phyloP scores from a whole-genome alignment of 208 protist species.

The Acanthamoeba divionensis region DNA sequence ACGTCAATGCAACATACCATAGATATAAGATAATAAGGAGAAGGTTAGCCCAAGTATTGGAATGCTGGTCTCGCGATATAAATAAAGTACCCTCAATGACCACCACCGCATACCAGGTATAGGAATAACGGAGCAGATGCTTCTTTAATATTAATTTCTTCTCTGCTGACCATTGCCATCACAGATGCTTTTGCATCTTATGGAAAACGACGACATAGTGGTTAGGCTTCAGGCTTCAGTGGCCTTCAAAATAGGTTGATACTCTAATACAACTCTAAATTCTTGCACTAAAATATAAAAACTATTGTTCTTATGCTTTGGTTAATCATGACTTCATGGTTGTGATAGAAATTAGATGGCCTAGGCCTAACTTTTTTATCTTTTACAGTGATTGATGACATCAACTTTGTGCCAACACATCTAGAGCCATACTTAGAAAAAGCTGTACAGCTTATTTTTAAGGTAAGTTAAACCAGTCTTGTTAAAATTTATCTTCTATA shows the following conservation, averaged over 20 bases:
- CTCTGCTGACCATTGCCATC: too few relatives aligned
- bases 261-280: neutral
- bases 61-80: neutral
- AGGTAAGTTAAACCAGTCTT: neutral
- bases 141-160: too few relatives aligned
- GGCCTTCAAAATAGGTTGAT: conserved; percentile 1
- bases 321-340: neutral
- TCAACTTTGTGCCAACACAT: neutral
- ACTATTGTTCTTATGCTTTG: neutral
- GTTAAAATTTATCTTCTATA: neutral
- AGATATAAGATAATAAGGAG: conserved; percentile 1
- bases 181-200: neutral
- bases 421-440: conserved; percentile 4
- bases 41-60: neutral
- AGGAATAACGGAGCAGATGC: too few relatives aligned
- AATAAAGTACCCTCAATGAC: neutral
- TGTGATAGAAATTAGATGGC: too few relatives aligned
- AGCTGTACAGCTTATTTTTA: neutral
- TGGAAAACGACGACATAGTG: neutral
- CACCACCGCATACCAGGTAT: neutral
- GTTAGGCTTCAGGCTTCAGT: neutral
- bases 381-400: conserved; percentile 27
- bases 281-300: too few relatives aligned
- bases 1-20: neutral
- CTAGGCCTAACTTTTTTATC: neutral